Conservation (phyloP, 768 basidiomycete species). For the Termitomyces bulborhizus region DNA sequence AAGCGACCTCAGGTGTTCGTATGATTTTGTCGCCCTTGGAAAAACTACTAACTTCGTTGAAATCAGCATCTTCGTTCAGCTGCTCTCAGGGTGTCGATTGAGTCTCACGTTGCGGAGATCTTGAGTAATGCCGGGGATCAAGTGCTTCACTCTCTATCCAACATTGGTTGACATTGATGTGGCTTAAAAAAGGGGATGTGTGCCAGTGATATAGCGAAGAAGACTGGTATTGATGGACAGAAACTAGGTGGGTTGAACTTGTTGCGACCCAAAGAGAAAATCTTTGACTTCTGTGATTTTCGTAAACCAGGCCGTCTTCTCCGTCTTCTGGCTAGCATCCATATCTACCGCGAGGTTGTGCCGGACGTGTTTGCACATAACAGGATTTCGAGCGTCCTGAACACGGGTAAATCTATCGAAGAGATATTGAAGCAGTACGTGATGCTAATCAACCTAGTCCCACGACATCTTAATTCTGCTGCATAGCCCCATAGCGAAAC, state of each 20-base stretch:
- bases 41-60: background rate
- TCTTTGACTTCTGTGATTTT: background rate
- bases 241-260: slow-evolving; percentile 25
- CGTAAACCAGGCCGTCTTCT: slow-evolving; percentile 22
- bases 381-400: slow-evolving; percentile 24
- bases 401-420: slow-evolving; percentile 22
- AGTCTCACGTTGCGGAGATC: slow-evolving; percentile 23
- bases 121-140: slow-evolving; percentile 26
- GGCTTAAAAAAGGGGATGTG: slow-evolving; percentile 25
- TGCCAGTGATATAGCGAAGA: slow-evolving; percentile 28
- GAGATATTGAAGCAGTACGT: slow-evolving; percentile 21
- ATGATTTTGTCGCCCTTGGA: background rate
- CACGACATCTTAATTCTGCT: background rate
- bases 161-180: background rate
- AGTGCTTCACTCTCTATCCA: slow-evolving; percentile 8
- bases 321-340: slow-evolving; percentile 26
- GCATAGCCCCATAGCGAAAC: slow-evolving; percentile 19
- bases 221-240: slow-evolving; percentile 22
- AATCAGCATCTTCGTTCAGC: slow-evolving; percentile 18
- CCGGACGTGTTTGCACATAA: slow-evolving; percentile 30
- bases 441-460: background rate
- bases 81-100: slow-evolving; percentile 18
- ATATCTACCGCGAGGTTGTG: slow-evolving; percentile 28
- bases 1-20: slow-evolving; percentile 19
- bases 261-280: background rate